Evolutionary conservation across 345 rosid genomes (phyloP), one percentile per base, ranked within the genome.

Genomic region (Tarenaya hassleriana): DNA sequence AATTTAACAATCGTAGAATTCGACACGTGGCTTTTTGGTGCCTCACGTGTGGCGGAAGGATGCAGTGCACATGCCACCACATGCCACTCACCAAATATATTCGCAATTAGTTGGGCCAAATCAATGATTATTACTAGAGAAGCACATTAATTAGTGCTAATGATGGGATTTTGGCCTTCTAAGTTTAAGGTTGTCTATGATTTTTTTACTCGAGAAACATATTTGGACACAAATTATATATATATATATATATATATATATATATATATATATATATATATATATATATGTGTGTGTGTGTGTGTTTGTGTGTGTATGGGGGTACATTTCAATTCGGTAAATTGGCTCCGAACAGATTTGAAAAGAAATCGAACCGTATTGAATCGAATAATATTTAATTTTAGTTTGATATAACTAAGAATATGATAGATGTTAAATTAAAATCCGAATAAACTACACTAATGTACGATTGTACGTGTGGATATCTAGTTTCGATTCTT

Each of bases 41-140:
- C 24, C 7, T 9, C 24, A 7, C 40, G 11, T 10, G 40, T 35
- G 40, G 13, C 0, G 7, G 42, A 29, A 16, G n/a, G 13, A 20
- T 33, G 52, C 33, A 32, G 45, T 8, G 33, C 52, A 57, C 53
- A 57, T 46, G 53, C 35, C 7, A 11, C 10, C 37, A 10, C 51
- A 50, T 60, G 51, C 43, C 51, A 61, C 34, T 21, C 19, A 60
- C 65, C 65, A 51, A 60, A 20, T 16, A 20, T 16, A 50, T 61
- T 51, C 58, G 20, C 35, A 61, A 43, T 50, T 61, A 33, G 39
- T 51, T 61, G 20, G 41, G 44, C 45, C 42, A 42, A 61, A 41
- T 24, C 29, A 24, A n/a, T 24, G 44, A 51, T 51, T 42, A 60
- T 41, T 15, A 32, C 27, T 33, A 20, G 56, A 50, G 12, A 45